phyloP scores from a whole-genome alignment of 2,329 filamentous ascomycete genomes.

The Hymenoscyphus scutula region DNA sequence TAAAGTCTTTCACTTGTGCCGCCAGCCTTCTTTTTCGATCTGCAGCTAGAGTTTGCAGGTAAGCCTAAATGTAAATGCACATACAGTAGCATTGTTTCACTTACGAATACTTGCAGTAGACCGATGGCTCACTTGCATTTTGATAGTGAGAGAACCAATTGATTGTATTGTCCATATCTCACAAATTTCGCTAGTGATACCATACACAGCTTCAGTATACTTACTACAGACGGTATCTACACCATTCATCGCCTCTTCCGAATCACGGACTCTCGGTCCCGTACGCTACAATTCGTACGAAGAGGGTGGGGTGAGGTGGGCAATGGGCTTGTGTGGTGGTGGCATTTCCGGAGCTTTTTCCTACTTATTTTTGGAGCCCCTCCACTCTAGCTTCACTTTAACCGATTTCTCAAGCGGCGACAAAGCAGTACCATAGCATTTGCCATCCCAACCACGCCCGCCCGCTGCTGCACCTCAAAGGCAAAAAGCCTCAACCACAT shows the following conservation, averaged over 20 bases:
- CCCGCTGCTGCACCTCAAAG: not conserved
- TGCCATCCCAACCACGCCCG: not conserved
- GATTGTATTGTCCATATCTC: not conserved
- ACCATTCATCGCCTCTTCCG: not conserved
- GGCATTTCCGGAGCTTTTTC: not conserved
- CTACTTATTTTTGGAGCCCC: constrained; percentile 1
- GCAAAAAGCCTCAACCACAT: constrained; percentile 9
- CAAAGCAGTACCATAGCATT: not conserved
- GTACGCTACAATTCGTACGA: not conserved
- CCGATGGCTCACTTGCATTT: not conserved
- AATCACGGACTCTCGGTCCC: not conserved
- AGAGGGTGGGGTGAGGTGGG: not conserved
- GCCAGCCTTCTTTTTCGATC: not conserved
- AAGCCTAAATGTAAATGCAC: not conserved
- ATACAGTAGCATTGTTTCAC: constrained; percentile 3
- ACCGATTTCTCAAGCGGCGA: not conserved
- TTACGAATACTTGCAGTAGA: not conserved
- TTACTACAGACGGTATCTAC: too few relatives aligned
- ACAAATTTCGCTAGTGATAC: not conserved
- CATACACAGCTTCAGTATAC: not conserved
- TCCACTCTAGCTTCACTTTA: not conserved
- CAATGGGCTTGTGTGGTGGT: not conserved
- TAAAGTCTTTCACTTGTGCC: not conserved
- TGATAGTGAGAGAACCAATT: not conserved
- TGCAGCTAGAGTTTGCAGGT: not conserved